Evolutionary conservation across 257 asterid genomes (phyloP).

Genomic region (Ophiorrhiza pumila): DNA sequence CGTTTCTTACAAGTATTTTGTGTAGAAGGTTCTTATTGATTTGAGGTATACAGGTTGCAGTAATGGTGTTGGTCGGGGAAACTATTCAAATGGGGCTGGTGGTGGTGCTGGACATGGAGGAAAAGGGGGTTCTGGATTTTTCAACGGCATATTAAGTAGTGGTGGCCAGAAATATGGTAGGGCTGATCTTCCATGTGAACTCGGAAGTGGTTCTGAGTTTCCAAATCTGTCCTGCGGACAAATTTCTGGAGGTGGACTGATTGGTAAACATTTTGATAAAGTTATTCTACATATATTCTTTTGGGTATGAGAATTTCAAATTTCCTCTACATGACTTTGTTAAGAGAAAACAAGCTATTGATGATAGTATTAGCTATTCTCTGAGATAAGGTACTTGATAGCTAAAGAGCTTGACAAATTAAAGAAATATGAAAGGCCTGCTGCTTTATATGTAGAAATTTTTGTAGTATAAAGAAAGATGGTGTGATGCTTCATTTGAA

Average conservation of each 20-base stretch:
- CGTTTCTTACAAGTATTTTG: constrained; percentile 2
- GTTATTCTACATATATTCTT: neutral
- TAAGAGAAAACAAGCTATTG: neutral
- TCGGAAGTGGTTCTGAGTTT: constrained; percentile 87
- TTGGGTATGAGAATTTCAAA: neutral
- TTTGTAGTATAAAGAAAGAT: neutral
- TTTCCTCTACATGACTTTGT: neutral
- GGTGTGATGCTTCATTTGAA: neutral
- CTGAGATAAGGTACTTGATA: neutral
- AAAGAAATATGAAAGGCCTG: neutral
- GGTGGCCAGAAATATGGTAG: constrained; percentile 87
- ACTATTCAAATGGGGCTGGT: constrained; percentile 89
- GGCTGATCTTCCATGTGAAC: constrained; percentile 91
- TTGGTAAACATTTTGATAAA: constrained; percentile 44
- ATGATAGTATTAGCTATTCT: neutral
- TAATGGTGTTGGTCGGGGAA: constrained; percentile 90
- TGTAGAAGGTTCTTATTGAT: constrained; percentile 22
- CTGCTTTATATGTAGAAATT: neutral
- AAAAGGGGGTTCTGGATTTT: constrained; percentile 88
- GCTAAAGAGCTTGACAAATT: neutral
- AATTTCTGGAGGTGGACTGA: constrained; percentile 90
- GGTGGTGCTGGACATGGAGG: constrained; percentile 99
- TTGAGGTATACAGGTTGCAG: constrained; percentile 64
- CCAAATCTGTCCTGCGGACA: constrained; percentile 65
- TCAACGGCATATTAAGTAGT: constrained; percentile 60